Base-by-base conservation (phyloP, 345 rosid genomes). In the Citrus hindsii region DNA sequence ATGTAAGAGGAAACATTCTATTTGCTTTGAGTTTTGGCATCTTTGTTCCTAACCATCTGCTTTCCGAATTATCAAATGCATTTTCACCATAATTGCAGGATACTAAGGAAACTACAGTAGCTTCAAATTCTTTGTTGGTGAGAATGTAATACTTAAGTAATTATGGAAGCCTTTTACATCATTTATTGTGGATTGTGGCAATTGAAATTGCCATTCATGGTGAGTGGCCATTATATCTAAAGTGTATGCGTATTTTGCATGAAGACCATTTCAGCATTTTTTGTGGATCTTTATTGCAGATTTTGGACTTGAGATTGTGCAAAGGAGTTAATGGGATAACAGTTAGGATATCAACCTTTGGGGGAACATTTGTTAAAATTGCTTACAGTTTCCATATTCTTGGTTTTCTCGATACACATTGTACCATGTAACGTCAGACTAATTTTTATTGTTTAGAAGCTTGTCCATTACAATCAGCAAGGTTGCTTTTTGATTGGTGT, bases 51-150 rank as follows among this genome's bases (percentile, higher is more conserved):
- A 46, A 24, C 2, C 46, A 9, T 30, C 28, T 33, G 53, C 24
- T 48, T 70, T 33, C 33, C n/a, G 7, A 38, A 24, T 10, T 38
- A 28, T 51, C 30, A 35, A 64, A 22, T 62, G 27, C 24, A 18
- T 62, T 51, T 68, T 27, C 51, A 28, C 16, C 12, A 14, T 51
- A 28, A 56, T 55, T 79, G 83, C 85, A 83, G 85, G 83, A 30
- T 53, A 60, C 75, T 6, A 2, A 58, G 21, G 40, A 58, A 46
- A 62, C 72, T 58, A 21, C 14, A n/a, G 74, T 35, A 48, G 30
- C 48, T 61, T 67, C 68, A 59, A 58, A 38, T 58, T 71, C 48
- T 16, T 62, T 33, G 67, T 30, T 30, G 27, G 72, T 19, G 71
- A 74, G 40, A 58, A 53, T 66, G 62, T 63, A n/a, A 19, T 66